phyloP scores from a whole-genome alignment of 2,329 filamentous ascomycete genomes.

The Penicillium olsonii region DNA sequence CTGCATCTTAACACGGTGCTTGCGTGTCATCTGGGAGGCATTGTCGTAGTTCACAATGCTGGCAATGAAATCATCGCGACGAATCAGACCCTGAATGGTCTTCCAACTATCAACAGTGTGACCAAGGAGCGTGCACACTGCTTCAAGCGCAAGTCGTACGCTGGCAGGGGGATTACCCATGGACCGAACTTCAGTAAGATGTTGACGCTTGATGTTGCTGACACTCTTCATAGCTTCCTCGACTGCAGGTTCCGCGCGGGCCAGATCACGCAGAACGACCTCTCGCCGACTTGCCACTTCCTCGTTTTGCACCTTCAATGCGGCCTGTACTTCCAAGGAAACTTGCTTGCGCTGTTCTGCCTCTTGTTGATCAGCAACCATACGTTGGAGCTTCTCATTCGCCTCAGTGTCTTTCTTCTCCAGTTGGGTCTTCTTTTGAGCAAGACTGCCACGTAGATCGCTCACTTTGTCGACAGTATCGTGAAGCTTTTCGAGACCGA shows the following conservation, averaged over 20 bases:
- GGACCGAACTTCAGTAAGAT: constrained; percentile 94
- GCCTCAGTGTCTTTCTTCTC: constrained; percentile 94
- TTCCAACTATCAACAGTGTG: constrained; percentile 92
- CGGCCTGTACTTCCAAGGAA: constrained; percentile 84
- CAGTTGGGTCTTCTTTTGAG: constrained; percentile 90
- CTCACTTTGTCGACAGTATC: constrained; percentile 98
- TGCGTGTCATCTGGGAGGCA: constrained; percentile 87
- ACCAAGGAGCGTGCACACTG: constrained; percentile 92
- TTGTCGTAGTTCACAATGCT: constrained; percentile 98
- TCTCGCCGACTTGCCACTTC: constrained; percentile 81
- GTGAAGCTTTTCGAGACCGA: constrained; percentile 93
- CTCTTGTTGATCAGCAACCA: constrained; percentile 94
- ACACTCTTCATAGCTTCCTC: constrained; percentile 92
- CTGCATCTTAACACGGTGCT: constrained; percentile 82
- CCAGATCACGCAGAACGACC: constrained; percentile 83
- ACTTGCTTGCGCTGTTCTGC: constrained; percentile 87
- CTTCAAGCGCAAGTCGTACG: constrained; percentile 88
- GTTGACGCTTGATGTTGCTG: constrained; percentile 96
- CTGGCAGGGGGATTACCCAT: constrained; percentile 91
- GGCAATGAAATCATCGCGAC: constrained; percentile 93
- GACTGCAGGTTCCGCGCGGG: constrained; percentile 89
- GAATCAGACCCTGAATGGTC: constrained; percentile 81
- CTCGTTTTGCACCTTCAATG: constrained; percentile 83
- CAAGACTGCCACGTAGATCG: constrained; percentile 84
- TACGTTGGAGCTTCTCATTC: constrained; percentile 94